Evolutionary conservation across 1,284 basidiomycete genomes (phyloP), one percentile per base, ranked within the genome.

Genomic region (Vanrija humicola): DNA sequence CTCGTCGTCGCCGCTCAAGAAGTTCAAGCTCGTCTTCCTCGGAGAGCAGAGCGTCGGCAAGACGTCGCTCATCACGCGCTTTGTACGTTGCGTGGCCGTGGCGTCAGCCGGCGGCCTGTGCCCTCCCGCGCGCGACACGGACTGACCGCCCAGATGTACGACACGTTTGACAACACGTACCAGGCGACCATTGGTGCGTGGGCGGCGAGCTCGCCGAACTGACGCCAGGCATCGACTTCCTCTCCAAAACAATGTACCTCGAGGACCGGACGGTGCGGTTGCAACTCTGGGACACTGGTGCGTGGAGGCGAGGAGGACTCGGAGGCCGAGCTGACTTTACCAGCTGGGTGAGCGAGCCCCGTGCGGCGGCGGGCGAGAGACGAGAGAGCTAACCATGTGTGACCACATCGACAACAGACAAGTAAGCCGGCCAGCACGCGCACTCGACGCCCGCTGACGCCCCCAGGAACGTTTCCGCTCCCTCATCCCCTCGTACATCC

Each of bases 161-260:
- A 98, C 79, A 98, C 96, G 0, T 99, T 99, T 76, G 96, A 99
- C 81, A 97, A 96, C 78, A 98, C 95, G 46, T 99, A 99, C 77
- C 96, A 99, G 78, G 96, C 96, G 14, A 99, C 96, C 14, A 99
- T 99, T 73, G 96, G 73, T 73, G 48, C 14, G 61, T 34, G 18
- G 23, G 16, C 8, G 12, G n/a, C n/a, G 9, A 3, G 2, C 12
- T 10, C 5, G 43, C 18, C 6, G 7, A 9, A 21, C 42, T 46
- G 46, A 51, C 39, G 14, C 12, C 54, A 75, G 74, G 96, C 62
- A 98, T 98, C 77, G 96, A 99, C 80, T 98, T 98, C 76, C 80
- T 99, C 75, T 95, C 91, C 79, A 99, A 99, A 82, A 98, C 96
- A 0, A 96, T 99, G 92, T 99, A 99, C 78, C 83, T 98, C 56